Evolutionary conservation across 768 basidiomycete species (phyloP), one percentile per base, ranked within the genome.

Genomic region (Lactarius sanguifluus): DNA sequence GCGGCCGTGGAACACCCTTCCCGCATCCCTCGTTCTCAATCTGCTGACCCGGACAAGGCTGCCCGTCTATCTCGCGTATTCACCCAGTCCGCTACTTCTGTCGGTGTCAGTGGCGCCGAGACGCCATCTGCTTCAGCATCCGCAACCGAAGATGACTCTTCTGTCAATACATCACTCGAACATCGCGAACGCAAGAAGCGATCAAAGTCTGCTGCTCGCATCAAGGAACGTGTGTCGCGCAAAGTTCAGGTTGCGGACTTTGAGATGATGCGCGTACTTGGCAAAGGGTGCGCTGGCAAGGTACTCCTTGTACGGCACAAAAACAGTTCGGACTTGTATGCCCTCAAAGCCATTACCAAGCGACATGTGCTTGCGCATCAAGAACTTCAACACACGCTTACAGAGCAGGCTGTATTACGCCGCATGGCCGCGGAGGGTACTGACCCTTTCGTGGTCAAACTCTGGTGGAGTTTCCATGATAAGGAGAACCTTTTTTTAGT

Each of bases 401-500:
- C 96, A 3, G 97, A 99, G 78, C 94, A 98, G 76, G 89, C 92
- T 8, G 96, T 99, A 38, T 79, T 99, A 74, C 95, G 92, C 78
- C 83, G 92, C 52, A 96, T 98, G 90, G 91, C 94, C 1, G 92
- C 93, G 5, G 87, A 90, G 72, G 85, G 87, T 65, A 83, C 85
- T 71, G 94, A 98, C 75, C 94, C 94, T 13, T 99, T 98, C 76
- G 92, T 98, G 61, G 94, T 98, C 67, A 93, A 90, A 76, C 85
- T 99, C 20, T 92, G 94, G 87, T 96, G 92, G 90, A 91, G 91
- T 77, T 99, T 98, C 80, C 96, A 98, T 77, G 96, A 98, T 78
- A 91, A 92, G 79, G 94, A 98, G 76, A 96, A 97, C 74, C 78
- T 98, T 69, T 98, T 96, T 79, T 85, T 99, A 73, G 94, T 98